Percentiles rank a stretch among this genome's conserved stretches.
Evolutionary conservation across 1,284 basidiomycete genomes (phyloP).

Genomic region (Ustilago vetiveriae): DNA sequence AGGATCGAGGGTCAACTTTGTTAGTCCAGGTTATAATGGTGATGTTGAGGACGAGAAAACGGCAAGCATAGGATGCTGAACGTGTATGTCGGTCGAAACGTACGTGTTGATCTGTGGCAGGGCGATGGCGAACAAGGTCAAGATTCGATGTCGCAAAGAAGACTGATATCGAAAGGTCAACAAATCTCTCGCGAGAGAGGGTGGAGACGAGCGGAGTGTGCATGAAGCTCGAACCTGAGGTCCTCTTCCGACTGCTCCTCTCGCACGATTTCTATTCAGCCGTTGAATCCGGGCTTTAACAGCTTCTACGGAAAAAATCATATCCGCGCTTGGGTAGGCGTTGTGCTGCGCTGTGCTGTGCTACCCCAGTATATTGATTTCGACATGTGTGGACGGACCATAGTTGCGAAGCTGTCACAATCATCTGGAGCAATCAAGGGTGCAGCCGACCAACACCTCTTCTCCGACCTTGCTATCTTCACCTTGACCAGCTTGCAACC

Average conservation of each 20-base stretch:
- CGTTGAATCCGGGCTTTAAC: neutral
- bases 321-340: too few relatives aligned
- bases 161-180: neutral
- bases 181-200: neutral
- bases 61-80: too few relatives aligned
- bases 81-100: too few relatives aligned
- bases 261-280: slow-evolving; percentile 23
- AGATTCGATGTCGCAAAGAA: too few relatives aligned
- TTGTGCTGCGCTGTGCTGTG: too few relatives aligned
- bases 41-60: too few relatives aligned
- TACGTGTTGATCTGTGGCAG: slow-evolving; percentile 18
- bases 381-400: too few relatives aligned
- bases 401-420: neutral
- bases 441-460: slow-evolving; percentile 1
- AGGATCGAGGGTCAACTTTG: neutral
- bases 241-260: slow-evolving; percentile 22
- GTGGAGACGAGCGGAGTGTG: slow-evolving; percentile 31
- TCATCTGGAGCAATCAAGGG: neutral
- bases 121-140: slow-evolving; percentile 18
- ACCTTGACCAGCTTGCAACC: too few relatives aligned
- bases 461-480: too few relatives aligned
- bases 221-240: slow-evolving; percentile 16
- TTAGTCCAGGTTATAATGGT: neutral
- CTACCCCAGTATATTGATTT: too few relatives aligned
- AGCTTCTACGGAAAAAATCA: too few relatives aligned